Conservation (phyloP, 495 filamentous ascomycete species). For the Rhypophila decipiens region DNA sequence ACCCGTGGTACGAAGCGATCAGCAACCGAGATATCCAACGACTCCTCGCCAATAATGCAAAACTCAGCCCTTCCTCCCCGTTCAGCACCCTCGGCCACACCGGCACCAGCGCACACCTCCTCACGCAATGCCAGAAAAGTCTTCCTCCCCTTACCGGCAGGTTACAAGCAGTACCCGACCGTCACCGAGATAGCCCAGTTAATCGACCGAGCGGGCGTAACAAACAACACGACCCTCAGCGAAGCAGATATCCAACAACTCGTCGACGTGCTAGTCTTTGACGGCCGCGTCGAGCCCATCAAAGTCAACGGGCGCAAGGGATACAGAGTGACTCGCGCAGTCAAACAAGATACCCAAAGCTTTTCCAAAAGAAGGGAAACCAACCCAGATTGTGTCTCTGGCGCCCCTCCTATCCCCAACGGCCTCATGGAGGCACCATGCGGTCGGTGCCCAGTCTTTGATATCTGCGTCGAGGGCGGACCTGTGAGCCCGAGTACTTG, state of each 20-base stretch:
- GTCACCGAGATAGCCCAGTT: conserved; percentile 62
- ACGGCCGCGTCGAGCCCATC: conserved; percentile 63
- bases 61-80: conserved; percentile 18
- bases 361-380: conserved; percentile 24
- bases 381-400: conserved; percentile 24
- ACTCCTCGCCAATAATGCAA: conserved; percentile 15
- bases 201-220: conserved; percentile 59
- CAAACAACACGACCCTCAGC: conserved; percentile 54
- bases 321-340: conserved; percentile 44
- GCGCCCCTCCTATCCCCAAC: conserved; percentile 26
- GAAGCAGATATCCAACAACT: conserved; percentile 72
- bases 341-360: conserved; percentile 32
- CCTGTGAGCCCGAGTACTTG: conserved; percentile 84
- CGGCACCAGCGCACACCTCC: too few species aligned
- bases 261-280: conserved; percentile 78
- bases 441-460: conserved; percentile 89
- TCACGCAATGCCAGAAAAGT: too few species aligned
- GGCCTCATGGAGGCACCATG: conserved; percentile 86
- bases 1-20: conserved; percentile 35
- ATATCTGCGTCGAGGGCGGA: conserved; percentile 80
- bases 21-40: conserved; percentile 39
- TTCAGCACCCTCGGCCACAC: conserved; percentile 11
- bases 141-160: conserved; percentile 59
- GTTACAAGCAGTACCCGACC: conserved; percentile 70
- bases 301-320: conserved; percentile 36